Base-by-base conservation (phyloP, 805 yeast species). In the Aciculoconidium aculeatum region DNA sequence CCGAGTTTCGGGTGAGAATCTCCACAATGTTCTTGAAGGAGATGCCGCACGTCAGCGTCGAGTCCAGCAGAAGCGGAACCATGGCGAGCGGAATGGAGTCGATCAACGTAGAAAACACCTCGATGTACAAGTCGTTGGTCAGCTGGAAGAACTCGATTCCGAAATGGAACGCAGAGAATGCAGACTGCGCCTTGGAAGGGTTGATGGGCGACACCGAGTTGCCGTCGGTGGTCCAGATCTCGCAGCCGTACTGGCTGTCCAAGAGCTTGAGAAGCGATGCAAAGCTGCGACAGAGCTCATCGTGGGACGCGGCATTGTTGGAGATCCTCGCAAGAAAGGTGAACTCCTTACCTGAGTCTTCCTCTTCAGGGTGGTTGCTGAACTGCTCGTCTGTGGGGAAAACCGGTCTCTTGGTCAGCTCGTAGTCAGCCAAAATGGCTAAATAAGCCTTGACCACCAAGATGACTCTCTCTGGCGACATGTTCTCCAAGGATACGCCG, bases 361-460 rank as follows among this genome's bases (percentile, higher is more conserved):
- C 11, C 11, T 21, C 23, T 7, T 11, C 7, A n/a, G 7, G 6
- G n/a, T n/a, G n/a, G 18, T 21, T 20, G n/a, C 25, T 28, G 18
- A 35, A 27, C 2, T 63, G 61, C 23, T 65, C 70, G 36, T 72
- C 76, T 3, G 74, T 61, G 15, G 95, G 96, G 52, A 86, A 90
- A 1, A 67, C 66, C 0, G 96, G 96, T 24, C 70, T 75, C 8
- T 69, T 64, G 1, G 59, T 64, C 3, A 59, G 36, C 32, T 72
- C 71, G 29, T 65, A 68, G 36, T 84, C 94, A 32, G 72, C 68
- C 19, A 88, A 57, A 26, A 86, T 72, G n/a, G 76, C 68, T 27
- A 79, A 65, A 46, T 84, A 90, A 2, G 95, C 67, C 34, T 74
- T 73, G 10, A 85, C 68, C 1, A 82, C 79, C 4, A 92, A 53